Base-by-base conservation (phyloP, 352 stramenopile species). In the Globisporangium splendens region DNA sequence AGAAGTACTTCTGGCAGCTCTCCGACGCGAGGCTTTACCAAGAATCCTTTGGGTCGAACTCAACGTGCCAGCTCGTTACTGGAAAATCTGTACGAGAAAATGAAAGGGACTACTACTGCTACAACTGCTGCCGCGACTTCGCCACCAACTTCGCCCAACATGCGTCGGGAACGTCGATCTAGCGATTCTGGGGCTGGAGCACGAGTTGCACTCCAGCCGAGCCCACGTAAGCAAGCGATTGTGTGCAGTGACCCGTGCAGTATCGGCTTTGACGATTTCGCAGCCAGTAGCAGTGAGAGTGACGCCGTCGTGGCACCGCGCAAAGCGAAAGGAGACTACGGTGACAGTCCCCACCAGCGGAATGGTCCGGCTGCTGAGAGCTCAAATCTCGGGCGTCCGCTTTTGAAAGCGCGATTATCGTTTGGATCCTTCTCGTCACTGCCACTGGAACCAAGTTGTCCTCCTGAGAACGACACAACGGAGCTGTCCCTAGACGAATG, bases 201-300 rank as follows among this genome's bases (percentile, higher is more conserved):
- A 38, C 50, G 56, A 28, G 42, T 66, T 12, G 59, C 65, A 46
- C 13, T 66, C 54, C 52, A 70, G 41, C 63, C 53, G 8, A 66
- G 63, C 54, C 59, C 59, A 13, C 52, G 59, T 10, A 56, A 54
- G 18, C 41, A 63, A 24, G 1, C 8, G 3, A 22, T 14, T 12
- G 42, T 20, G 24, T 8, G 8, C 4, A 41, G 53, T 8, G 53
- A 56, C 4, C 18, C 48, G 7, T 46, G 46, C 22, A 56, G 43
- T 31, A 63, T 69, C 24, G 66, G 58, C 10, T 72, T 80, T 51
- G 65, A 71, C 33, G 67, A 72, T 20, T 77, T 75, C 41, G 54
- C 66, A 4, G 46, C n/a, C 17, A 24, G 18, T 14, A 42, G 17
- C 20, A 39, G n/a, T 20, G 28, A 2, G 20, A 46, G n/a, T 48